Conservation (phyloP, 2,329 filamentous ascomycete species). For the Paraphoma sp. region DNA sequence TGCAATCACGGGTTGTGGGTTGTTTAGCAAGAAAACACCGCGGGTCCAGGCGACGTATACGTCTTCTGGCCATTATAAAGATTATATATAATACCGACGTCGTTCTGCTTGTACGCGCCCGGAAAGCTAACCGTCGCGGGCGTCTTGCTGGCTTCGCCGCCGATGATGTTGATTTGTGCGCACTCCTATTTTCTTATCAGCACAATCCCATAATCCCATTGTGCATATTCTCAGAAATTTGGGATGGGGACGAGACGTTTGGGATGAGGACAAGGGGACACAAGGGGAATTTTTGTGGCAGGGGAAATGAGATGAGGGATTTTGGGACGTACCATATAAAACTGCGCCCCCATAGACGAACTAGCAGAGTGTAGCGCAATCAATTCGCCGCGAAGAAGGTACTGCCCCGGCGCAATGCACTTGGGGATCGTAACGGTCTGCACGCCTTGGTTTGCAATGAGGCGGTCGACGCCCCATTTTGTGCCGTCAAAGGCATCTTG, state of each 20-base stretch:
- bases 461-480: slow-evolving; percentile 44
- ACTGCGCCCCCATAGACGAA: slow-evolving; percentile 47
- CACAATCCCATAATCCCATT: neutral
- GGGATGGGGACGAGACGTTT: slow-evolving; percentile 1
- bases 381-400: slow-evolving; percentile 52
- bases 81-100: slow-evolving; percentile 41
- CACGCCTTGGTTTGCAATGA: slow-evolving; percentile 51
- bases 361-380: slow-evolving; percentile 52
- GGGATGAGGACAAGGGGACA: no score
- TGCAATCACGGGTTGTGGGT: no score
- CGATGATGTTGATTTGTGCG: slow-evolving; percentile 42
- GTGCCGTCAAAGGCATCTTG: slow-evolving; percentile 47
- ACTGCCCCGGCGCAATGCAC: slow-evolving; percentile 47
- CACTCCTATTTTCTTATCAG: slow-evolving; percentile 20
- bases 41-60: slow-evolving; percentile 59
- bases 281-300: no score
- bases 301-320: no score
- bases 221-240: neutral
- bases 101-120: slow-evolving; percentile 39
- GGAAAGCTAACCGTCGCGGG: slow-evolving; percentile 39
- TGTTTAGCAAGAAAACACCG: slow-evolving; percentile 57
- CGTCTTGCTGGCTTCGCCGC: slow-evolving; percentile 33
- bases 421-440: slow-evolving; percentile 48
- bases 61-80: slow-evolving; percentile 38
- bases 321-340: slow-evolving; percentile 46